Conservation (phyloP, 2,329 filamentous ascomycete genomes). For the Ascochyta lentis region DNA sequence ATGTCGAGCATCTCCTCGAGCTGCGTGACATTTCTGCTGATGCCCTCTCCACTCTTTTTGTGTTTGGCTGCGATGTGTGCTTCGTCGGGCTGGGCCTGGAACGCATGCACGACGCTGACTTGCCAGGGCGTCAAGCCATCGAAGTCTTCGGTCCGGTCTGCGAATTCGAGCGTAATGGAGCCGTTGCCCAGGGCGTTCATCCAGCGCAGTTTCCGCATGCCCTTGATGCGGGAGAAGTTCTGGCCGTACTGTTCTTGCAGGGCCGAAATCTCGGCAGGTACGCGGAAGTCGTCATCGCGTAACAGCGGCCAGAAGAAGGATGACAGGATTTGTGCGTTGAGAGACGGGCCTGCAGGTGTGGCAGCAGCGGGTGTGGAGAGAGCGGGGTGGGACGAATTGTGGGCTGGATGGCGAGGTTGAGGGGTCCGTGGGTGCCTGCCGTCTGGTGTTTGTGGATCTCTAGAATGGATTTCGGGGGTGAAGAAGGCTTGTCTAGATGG, state of each 20-base stretch:
- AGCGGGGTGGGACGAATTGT: slow-evolving; percentile 15
- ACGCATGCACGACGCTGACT: slow-evolving; percentile 85
- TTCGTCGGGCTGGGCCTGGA: slow-evolving; percentile 61
- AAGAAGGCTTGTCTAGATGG: slow-evolving; percentile 10
- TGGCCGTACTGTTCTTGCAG: slow-evolving; percentile 74
- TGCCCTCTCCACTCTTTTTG: slow-evolving; percentile 28
- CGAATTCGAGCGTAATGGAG: slow-evolving; percentile 79
- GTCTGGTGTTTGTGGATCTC: slow-evolving; percentile 30
- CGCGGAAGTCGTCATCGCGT: slow-evolving; percentile 70
- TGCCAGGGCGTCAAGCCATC: slow-evolving; percentile 85
- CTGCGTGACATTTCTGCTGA: slow-evolving; percentile 52
- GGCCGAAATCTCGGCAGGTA: slow-evolving; percentile 65
- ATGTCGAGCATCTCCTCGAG: slow-evolving; percentile 68
- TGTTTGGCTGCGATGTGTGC: slow-evolving; percentile 28
- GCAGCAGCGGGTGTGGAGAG: slow-evolving; percentile 21
- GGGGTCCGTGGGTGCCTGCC: slow-evolving; percentile 32
- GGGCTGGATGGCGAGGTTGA: slow-evolving; percentile 30
- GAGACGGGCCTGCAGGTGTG: slow-evolving; percentile 45
- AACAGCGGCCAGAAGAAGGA: slow-evolving; percentile 92
- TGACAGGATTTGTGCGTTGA: slow-evolving; percentile 86
- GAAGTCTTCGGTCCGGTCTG: slow-evolving; percentile 76
- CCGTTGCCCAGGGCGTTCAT: slow-evolving; percentile 81
- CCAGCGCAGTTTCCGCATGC: slow-evolving; percentile 87
- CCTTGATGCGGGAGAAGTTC: slow-evolving; percentile 81
- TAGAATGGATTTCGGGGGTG: slow-evolving; percentile 26